A percentile compares a stretch with the other conserved stretches of the same genome.
These are phyloP conservation scores for Aspergillus coremiiformis DNA, from an alignment of 495 filamentous ascomycete genomes.

Conservation along the genomic window DNA sequence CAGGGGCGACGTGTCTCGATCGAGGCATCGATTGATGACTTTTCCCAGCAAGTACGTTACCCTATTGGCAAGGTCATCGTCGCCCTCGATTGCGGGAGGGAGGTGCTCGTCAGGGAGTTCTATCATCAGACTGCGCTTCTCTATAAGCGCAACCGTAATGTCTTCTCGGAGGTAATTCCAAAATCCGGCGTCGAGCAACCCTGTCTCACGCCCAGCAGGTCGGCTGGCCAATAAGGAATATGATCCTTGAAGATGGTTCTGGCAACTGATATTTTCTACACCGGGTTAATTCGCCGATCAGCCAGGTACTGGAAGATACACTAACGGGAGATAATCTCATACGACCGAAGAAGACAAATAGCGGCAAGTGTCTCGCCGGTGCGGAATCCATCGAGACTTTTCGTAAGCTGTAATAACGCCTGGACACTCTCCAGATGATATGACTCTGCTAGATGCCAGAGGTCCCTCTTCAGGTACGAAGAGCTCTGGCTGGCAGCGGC, in stretches of 20 bases:
- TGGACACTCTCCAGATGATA: slow-evolving; percentile 21
- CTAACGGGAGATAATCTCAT: slow-evolving; percentile 29
- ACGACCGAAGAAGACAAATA: slow-evolving; percentile 32
- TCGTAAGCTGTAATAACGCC: slow-evolving; percentile 9
- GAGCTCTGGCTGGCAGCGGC: slow-evolving; percentile 20
- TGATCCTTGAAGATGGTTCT: slow-evolving; percentile 23
- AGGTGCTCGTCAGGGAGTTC: slow-evolving; percentile 16
- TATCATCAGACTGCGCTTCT: slow-evolving; percentile 25
- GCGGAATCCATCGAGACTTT: slow-evolving; percentile 10
- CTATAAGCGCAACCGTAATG: slow-evolving; percentile 30
- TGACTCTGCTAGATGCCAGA: slow-evolving; percentile 11
- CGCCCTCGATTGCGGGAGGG: slow-evolving; percentile 5
- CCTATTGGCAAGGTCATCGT: slow-evolving; percentile 24
- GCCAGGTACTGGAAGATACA: not conserved
- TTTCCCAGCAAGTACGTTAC: slow-evolving; percentile 25
- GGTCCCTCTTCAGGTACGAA: slow-evolving; percentile 1
- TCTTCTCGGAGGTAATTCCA: slow-evolving; percentile 38
- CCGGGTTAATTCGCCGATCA: not conserved
- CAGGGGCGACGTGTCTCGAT: not conserved
- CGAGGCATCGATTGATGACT: slow-evolving; percentile 25
- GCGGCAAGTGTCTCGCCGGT: slow-evolving; percentile 25
- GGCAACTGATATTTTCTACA: slow-evolving; percentile 14
- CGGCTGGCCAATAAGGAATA: slow-evolving; percentile 19
- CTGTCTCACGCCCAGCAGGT: slow-evolving; percentile 9
- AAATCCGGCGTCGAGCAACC: slow-evolving; percentile 24